Evolutionary conservation across 208 protist species (phyloP).

Genomic region (Acanthamoeba sp.): DNA sequence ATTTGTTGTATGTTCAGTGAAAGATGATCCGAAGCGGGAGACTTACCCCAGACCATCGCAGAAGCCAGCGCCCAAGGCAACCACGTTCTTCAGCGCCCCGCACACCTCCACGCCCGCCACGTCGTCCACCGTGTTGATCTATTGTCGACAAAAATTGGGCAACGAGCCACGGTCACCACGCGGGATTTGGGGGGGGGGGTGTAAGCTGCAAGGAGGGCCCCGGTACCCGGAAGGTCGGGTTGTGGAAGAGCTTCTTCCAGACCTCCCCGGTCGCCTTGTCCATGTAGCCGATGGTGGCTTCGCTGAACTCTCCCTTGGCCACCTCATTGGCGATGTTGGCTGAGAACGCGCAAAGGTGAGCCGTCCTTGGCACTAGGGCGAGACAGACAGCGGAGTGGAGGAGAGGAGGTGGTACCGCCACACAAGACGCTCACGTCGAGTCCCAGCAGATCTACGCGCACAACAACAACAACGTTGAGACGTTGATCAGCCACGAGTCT

Average conservation of each 20-base stretch:
- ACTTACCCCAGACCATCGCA: conserved; percentile 82
- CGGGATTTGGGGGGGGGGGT: neutral
- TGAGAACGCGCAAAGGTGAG: conserved; percentile 84
- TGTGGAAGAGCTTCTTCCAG: conserved; percentile 36
- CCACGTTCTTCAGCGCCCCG: conserved; percentile 88
- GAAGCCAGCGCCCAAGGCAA: conserved; percentile 86
- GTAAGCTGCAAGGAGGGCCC: neutral
- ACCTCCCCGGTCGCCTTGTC: neutral
- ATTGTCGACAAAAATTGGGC: neutral
- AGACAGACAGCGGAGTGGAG: conserved; percentile 73
- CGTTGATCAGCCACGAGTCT: neutral
- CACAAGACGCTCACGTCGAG: conserved; percentile 61
- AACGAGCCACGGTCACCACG: neutral
- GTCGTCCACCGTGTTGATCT: conserved; percentile 79
- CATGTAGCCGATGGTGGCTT: conserved; percentile 85
- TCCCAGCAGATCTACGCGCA: neutral
- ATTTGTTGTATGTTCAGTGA: neutral
- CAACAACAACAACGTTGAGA: neutral
- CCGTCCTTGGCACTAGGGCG: no score
- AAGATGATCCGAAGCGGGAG: no score
- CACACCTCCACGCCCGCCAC: conserved; percentile 87
- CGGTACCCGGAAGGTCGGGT: neutral
- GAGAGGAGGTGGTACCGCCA: conserved; percentile 19
- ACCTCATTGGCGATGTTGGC: conserved; percentile 90
- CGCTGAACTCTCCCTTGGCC: conserved; percentile 86